phyloP scores from a whole-genome alignment of 1,284 basidiomycete species.

The Cystobasidium slooffiae region DNA sequence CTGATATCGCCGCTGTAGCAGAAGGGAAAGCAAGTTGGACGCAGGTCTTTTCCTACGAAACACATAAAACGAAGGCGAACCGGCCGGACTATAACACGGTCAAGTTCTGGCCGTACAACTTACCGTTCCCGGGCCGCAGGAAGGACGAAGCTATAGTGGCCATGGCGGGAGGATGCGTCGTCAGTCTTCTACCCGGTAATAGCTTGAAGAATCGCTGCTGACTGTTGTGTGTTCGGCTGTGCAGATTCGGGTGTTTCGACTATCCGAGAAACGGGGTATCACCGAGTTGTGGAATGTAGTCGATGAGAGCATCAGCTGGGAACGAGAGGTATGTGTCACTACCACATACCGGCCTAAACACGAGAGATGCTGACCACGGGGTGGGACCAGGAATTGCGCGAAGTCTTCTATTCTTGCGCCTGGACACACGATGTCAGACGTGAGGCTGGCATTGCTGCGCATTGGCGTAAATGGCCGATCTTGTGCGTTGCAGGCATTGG shows the following conservation, averaged over 20 bases:
- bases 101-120: constrained; percentile 42
- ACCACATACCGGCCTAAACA: no score
- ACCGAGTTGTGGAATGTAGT: constrained; percentile 38
- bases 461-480: constrained; percentile 41
- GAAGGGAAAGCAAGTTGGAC: constrained; percentile 19
- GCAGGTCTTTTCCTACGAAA: constrained; percentile 15
- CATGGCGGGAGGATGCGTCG: constrained; percentile 26
- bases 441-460: not conserved
- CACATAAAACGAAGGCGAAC: not conserved
- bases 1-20: not conserved
- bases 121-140: constrained; percentile 33
- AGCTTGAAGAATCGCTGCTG: not conserved
- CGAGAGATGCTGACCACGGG: not conserved
- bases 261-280: constrained; percentile 25
- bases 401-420: constrained; percentile 22
- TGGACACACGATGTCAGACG: constrained; percentile 36
- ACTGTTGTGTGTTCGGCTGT: not conserved
- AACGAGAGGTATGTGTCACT: constrained; percentile 7
- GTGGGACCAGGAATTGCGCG: not conserved
- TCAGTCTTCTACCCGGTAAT: not conserved
- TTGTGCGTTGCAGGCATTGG: constrained; percentile 21
- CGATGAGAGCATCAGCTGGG: constrained; percentile 37
- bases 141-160: constrained; percentile 39
- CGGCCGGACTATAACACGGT: constrained; percentile 35
- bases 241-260: constrained; percentile 31